Evolutionary conservation across 139 green algal species (phyloP), one percentile per base, ranked within the genome.

Genomic region (Ettlia oleoabundans): DNA sequence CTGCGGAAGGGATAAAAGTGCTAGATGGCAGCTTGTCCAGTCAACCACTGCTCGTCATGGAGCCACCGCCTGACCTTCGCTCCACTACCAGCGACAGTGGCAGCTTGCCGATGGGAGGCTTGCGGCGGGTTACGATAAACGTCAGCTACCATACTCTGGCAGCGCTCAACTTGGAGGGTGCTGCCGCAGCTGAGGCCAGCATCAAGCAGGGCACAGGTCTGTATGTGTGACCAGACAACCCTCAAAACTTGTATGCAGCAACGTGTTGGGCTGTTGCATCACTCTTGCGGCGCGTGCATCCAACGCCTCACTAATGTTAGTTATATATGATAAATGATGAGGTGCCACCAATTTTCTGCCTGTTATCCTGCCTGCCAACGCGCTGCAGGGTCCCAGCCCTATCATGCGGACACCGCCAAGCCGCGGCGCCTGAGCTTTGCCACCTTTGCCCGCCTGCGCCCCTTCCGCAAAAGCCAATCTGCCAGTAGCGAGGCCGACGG

Each of bases 111-210:
- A 26, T 42, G 3, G 52, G 52, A 37, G 41, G 32, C 32, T 38
- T 58, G 55, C 74, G 74, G 32, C 38, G 52, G 33, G 40, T n/a
- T n/a, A n/a, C n/a, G n/a, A n/a, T n/a, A n/a, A n/a, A 28, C 37
- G 35, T 26, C 67, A 55, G 38, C 37, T 84, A 80, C 70, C 79
- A 84, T 66, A 32, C 66, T 0, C 41, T 84, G 19, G 79, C 79
- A 0, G 79, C 65, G 0, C 79, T 84, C 13, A 84, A 84, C 42
- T 32, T 84, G 62, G 79, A 84, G 58, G 79, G 79, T 0, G 79
- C 79, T 2, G 52, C 42, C 4, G 62, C 51, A 1, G 72, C 72
- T 37, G 72, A 79, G 51, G 72, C 33, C 51, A 52, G 18, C 72
- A 62, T 41, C 26, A 37, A 62, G 41, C 69, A 35, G 15, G 18